phyloP scores from a whole-genome alignment of 2,329 filamentous ascomycete species.

The Botrytis elliptica region DNA sequence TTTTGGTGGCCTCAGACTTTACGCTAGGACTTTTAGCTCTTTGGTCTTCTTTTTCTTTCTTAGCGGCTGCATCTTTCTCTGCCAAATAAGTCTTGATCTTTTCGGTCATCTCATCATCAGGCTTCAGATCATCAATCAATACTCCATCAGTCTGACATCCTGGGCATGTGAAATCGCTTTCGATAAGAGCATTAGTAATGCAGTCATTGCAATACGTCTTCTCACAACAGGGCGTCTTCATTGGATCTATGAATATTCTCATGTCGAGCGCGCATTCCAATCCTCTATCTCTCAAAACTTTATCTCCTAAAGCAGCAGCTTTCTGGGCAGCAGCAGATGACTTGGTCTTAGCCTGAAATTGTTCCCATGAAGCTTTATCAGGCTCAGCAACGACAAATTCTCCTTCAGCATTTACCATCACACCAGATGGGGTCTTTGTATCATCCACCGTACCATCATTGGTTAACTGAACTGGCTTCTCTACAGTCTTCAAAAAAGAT shows the following conservation, averaged over 20 bases:
- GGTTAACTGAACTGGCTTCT: conserved; percentile 76
- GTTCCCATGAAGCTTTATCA: conserved; percentile 93
- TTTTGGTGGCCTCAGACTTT: conserved; percentile 30
- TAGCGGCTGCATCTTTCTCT: conserved; percentile 49
- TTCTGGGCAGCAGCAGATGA: conserved; percentile 80
- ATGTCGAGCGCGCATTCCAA: conserved; percentile 96
- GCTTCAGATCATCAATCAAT: conserved; percentile 84
- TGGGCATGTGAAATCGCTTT: conserved; percentile 96
- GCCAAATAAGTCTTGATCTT: conserved; percentile 76
- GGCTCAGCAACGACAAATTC: conserved; percentile 96
- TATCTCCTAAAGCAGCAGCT: conserved; percentile 72
- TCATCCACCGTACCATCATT: conserved; percentile 77
- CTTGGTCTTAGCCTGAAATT: conserved; percentile 93
- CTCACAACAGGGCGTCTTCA: conserved; percentile 97
- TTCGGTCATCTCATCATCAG: conserved; percentile 73
- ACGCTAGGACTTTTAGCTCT: conserved; percentile 49
- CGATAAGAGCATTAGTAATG: conserved; percentile 98
- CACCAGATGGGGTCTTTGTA: conserved; percentile 75
- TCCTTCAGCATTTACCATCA: conserved; percentile 97
- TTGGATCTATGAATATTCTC: conserved; percentile 96
- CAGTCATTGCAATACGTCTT: conserved; percentile 99
- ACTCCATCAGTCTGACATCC: conserved; percentile 88
- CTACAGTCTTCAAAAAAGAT: conserved; percentile 92
- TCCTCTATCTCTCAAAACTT: conserved; percentile 83
- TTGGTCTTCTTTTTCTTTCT: conserved; percentile 42